Evolutionary conservation across 331 rosid species (phyloP).

Genomic region (Pyrus hybrid): DNA sequence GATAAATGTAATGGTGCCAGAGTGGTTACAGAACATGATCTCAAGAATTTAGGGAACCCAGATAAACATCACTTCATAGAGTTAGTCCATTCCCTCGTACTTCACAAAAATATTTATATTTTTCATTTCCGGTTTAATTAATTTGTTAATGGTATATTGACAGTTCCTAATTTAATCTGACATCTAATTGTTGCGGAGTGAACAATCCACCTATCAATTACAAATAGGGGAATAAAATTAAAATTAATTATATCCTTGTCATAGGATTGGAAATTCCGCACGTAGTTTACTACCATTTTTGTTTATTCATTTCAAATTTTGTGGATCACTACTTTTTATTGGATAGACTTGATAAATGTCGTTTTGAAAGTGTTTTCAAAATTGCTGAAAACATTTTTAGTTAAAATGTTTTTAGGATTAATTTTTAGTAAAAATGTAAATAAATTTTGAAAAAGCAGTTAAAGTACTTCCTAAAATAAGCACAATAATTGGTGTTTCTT

Average conservation of each 20-base stretch:
- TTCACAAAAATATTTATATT: not conserved
- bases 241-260: not conserved
- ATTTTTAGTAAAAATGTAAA: too few species aligned
- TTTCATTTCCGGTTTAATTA: not conserved
- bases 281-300: not conserved
- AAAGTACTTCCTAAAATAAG: too few species aligned
- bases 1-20: too few species aligned
- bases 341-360: not conserved
- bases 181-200: not conserved
- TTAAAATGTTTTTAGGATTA: too few species aligned
- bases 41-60: not conserved
- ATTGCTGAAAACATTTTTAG: accelerated
- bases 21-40: not conserved
- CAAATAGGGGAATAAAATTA: not conserved
- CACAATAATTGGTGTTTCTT: too few species aligned
- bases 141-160: too few species aligned
- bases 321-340: too few species aligned
- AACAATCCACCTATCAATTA: not conserved
- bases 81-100: not conserved
- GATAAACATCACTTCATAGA: not conserved
- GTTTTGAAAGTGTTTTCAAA: too few species aligned
- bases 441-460: too few species aligned
- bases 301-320: not conserved
- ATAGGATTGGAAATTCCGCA: not conserved
- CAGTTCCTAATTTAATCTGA: not conserved